phyloP scores from a whole-genome alignment of 1,284 basidiomycete species.

The Pascua guehoae region DNA sequence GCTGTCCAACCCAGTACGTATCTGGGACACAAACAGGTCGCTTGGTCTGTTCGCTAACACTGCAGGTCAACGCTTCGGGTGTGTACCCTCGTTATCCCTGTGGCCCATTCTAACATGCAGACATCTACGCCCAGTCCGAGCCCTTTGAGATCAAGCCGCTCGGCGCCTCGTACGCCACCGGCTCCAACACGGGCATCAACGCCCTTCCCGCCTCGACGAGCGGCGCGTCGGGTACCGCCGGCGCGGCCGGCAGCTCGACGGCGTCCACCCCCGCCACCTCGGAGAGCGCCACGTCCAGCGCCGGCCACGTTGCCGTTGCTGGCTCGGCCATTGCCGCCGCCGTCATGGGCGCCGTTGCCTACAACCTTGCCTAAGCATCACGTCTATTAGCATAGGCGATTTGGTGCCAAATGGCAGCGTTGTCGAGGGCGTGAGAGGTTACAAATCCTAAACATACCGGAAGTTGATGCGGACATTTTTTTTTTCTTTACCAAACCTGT shows the following conservation, averaged over 20 bases:
- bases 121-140: slow-evolving; percentile 63
- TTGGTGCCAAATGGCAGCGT: neutral
- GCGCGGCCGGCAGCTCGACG: slow-evolving; percentile 1
- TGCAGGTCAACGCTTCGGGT: slow-evolving; percentile 54
- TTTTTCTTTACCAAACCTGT: too few species aligned
- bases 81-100: slow-evolving; percentile 38
- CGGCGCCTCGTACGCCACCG: slow-evolving; percentile 60
- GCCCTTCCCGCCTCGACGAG: neutral
- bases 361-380: slow-evolving; percentile 9
- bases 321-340: slow-evolving; percentile 6
- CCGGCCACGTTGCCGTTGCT: slow-evolving; percentile 1
- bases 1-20: slow-evolving; percentile 55
- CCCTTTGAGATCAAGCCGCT: slow-evolving; percentile 64
- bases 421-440: too few species aligned
- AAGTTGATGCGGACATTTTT: too few species aligned
- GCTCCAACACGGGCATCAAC: neutral
- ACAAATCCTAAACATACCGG: too few species aligned
- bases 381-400: neutral
- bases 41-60: too few species aligned
- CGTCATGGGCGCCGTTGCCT: slow-evolving; percentile 9
- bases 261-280: neutral
- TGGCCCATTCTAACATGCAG: slow-evolving; percentile 8
- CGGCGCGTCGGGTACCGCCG: slow-evolving; percentile 1
- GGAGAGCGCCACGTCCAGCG: neutral
- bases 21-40: too few species aligned